Percentiles rank a stretch among this genome's conserved stretches.
These are phyloP conservation scores for Fusarium albosuccineum DNA, from an alignment of 2,329 filamentous ascomycete genomes.

Conservation along the genomic window DNA sequence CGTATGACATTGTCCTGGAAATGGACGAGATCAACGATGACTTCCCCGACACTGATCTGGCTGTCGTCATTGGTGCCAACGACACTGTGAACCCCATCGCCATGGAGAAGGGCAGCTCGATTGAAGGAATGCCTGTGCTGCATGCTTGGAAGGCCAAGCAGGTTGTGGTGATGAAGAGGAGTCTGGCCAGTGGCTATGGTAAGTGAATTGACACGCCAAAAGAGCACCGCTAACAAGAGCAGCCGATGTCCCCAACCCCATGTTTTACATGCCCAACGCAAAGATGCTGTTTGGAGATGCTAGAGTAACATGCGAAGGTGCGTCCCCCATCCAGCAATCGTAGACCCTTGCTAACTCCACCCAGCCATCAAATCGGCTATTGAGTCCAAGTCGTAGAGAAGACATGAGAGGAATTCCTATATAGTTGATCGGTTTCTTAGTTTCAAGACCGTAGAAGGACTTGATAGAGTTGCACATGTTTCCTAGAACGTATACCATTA, in stretches of 20 bases:
- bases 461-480: slow-evolving; percentile 38
- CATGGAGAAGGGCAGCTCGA: slow-evolving; percentile 83
- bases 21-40: slow-evolving; percentile 98
- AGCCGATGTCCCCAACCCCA: slow-evolving; percentile 92
- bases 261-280: slow-evolving; percentile 92
- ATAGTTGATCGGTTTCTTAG: slow-evolving; percentile 21
- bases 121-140: slow-evolving; percentile 92
- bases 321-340: slow-evolving; percentile 45
- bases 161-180: slow-evolving; percentile 92
- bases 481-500: slow-evolving; percentile 39
- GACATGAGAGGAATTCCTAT: slow-evolving; percentile 20
- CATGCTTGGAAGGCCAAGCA: slow-evolving; percentile 96
- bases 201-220: slow-evolving; percentile 44
- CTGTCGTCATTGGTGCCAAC: slow-evolving; percentile 90
- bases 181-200: slow-evolving; percentile 90
- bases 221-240: slow-evolving; percentile 33
- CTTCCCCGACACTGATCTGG: slow-evolving; percentile 86
- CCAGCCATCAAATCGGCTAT: slow-evolving; percentile 58
- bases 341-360: slow-evolving; percentile 39
- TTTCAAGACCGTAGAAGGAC: slow-evolving; percentile 29
- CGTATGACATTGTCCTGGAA: slow-evolving; percentile 92
- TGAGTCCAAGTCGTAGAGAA: slow-evolving; percentile 50
- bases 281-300: slow-evolving; percentile 95
- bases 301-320: slow-evolving; percentile 84
- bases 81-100: slow-evolving; percentile 94